These are phyloP conservation scores for Pichia terricola DNA, from an alignment of 1,139 yeast species.

Conservation along the genomic window DNA sequence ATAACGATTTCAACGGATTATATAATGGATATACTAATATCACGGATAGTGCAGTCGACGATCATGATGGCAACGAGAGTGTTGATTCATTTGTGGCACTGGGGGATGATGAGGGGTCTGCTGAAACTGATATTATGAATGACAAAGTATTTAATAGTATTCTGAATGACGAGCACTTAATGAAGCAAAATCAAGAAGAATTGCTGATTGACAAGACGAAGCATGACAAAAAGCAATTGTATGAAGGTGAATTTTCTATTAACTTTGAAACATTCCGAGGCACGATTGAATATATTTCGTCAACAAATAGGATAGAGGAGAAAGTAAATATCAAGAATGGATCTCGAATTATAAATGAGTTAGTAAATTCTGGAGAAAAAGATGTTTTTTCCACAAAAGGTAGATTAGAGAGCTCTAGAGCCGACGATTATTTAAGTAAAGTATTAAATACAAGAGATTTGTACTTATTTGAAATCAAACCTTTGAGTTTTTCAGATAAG, in stretches of 20 bases:
- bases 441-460: constrained; percentile 42
- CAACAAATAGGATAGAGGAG: constrained; percentile 21
- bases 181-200: neutral
- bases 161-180: constrained; percentile 4
- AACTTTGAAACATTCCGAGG: constrained; percentile 10
- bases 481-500: constrained; percentile 16
- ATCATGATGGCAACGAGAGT: constrained; percentile 12
- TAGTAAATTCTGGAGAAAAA: constrained; percentile 14
- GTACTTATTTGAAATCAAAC: constrained; percentile 36
- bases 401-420: constrained; percentile 43
- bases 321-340: constrained; percentile 18
- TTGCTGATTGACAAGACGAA: neutral
- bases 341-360: constrained; percentile 26
- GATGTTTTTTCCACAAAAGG: constrained; percentile 48
- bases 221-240: constrained; percentile 7
- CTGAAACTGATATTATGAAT: constrained; percentile 1
- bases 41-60: constrained; percentile 4
- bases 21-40: neutral
- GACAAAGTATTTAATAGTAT: constrained; percentile 21
- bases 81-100: constrained; percentile 1
- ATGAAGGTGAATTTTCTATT: constrained; percentile 17
- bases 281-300: constrained; percentile 25
- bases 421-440: constrained; percentile 47
- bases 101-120: neutral
- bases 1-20: neutral